Percentiles rank a stretch among this genome's conserved stretches.
Evolutionary conservation across 345 rosid genomes (phyloP).

Genomic region (Hibiscus mutabilis): DNA sequence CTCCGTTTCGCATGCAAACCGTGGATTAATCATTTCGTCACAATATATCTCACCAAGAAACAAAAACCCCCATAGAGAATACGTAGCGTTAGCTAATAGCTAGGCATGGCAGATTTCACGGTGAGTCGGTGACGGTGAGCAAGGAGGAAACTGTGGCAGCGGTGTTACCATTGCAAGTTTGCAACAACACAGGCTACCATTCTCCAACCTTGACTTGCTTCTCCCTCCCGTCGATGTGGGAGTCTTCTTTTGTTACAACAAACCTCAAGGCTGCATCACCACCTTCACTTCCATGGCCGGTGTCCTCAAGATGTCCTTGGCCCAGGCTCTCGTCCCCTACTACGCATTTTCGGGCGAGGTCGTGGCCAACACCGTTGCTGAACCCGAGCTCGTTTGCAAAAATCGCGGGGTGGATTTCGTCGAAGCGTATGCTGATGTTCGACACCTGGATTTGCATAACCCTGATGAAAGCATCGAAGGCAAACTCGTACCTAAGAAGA

Average conservation of each 20-base stretch:
- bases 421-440: constrained; percentile 51
- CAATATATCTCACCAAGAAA: not conserved
- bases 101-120: constrained; percentile 20
- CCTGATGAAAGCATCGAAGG: constrained; percentile 55
- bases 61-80: too few relatives aligned
- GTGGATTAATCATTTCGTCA: not conserved
- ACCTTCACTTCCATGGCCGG: constrained; percentile 26
- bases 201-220: constrained; percentile 83
- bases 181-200: constrained; percentile 75
- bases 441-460: constrained; percentile 49
- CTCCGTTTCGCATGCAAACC: not conserved
- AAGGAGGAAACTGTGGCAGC: constrained; percentile 60
- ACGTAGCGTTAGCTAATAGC: too few relatives aligned
- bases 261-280: not conserved
- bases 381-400: constrained; percentile 80
- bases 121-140: constrained; percentile 32
- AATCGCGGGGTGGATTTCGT: constrained; percentile 74
- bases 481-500: constrained; percentile 53
- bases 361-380: constrained; percentile 45
- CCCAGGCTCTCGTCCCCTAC: constrained; percentile 62
- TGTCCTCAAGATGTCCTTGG: constrained; percentile 51
- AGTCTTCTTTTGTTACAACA: constrained; percentile 62
- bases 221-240: constrained; percentile 59
- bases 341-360: constrained; percentile 74
- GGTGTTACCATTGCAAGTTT: constrained; percentile 54